Percentiles rank a stretch among this genome's conserved stretches.
Evolutionary conservation across 495 filamentous ascomycete species (phyloP).

Genomic region (Darksidea phi): DNA sequence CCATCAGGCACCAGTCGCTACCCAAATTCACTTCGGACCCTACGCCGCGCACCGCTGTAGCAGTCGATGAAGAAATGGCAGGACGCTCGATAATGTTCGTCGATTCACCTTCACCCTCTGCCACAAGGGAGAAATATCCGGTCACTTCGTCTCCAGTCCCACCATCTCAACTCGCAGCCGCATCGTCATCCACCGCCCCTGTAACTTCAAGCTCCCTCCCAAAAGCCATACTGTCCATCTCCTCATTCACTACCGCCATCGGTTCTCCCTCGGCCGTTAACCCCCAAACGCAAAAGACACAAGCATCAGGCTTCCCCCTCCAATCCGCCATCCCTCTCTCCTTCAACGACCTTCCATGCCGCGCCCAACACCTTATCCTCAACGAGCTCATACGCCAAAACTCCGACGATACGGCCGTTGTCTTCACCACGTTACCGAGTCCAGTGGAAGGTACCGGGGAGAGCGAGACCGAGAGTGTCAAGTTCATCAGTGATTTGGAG

Average conservation of each 20-base stretch:
- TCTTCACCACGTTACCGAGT: slow-evolving; percentile 80
- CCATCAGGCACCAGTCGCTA: slow-evolving; percentile 45
- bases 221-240: not conserved
- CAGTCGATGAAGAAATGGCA: slow-evolving; percentile 61
- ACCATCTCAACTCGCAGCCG: not conserved
- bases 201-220: no score
- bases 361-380: slow-evolving; percentile 79
- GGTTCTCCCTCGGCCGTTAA: not conserved
- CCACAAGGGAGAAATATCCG: slow-evolving; percentile 11
- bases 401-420: slow-evolving; percentile 69
- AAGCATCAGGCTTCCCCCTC: slow-evolving; percentile 52
- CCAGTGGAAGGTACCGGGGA: slow-evolving; percentile 71
- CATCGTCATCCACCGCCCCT: not conserved
- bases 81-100: slow-evolving; percentile 80
- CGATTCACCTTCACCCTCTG: slow-evolving; percentile 47
- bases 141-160: slow-evolving; percentile 21
- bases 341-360: slow-evolving; percentile 81
- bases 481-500: slow-evolving; percentile 75
- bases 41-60: slow-evolving; percentile 70
- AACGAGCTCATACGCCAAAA: slow-evolving; percentile 77
- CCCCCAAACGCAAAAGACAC: not conserved
- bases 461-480: slow-evolving; percentile 65
- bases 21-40: slow-evolving; percentile 69
- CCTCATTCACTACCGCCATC: not conserved
- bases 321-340: slow-evolving; percentile 63